Evolutionary conservation across 768 basidiomycete genomes (phyloP), one percentile per base, ranked within the genome.

Genomic region (Hericium erinaceus): DNA sequence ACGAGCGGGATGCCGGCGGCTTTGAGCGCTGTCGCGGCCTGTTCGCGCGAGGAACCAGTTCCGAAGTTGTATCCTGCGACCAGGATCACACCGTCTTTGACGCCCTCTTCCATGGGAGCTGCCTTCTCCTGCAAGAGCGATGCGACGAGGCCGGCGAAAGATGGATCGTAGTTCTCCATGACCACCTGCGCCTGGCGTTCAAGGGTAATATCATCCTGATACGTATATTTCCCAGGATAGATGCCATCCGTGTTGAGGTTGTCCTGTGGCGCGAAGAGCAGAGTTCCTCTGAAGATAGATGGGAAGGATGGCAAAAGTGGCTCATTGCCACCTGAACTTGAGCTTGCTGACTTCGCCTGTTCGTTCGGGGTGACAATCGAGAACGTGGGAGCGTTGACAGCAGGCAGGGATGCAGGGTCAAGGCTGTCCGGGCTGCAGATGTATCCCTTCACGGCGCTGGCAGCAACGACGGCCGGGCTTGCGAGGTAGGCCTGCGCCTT

Each of bases 141-240:
- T 2, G 82, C 79, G 39, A 90, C 85, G 55, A 82, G 80, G 1
- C 75, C 54, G 12, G 95, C 89, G 69, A 98, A 98, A 0, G 77
- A 72, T 0, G 92, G 86, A 66, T 99, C 95, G 71, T 99, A 98
- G 75, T 98, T 99, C 75, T 99, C 95, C 95, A 98, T 98, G 41
- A 98, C 95, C 20, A 98, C 89, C 65, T 97, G 83, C 2, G 93
- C 95, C 70, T 98, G 97, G 28, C 85, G 82, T 60, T 85, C 87
- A 39, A 93, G 92, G 2, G 95, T 98, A 69, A 99, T 97, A 66
- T 98, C 97, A 69, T 99, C 97, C 72, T 97, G 94, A 72, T 99
- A 99, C 6, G 95, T 99, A 72, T 97, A 98, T 72, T 97, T 98
- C 18, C 95, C 95, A 0, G 97, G 97, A 74, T 99, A 99, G 66